These are phyloP conservation scores for Backusella liffmaniae DNA, from an alignment of 192 early-diverging fungal genomes.

Conservation along the genomic window DNA sequence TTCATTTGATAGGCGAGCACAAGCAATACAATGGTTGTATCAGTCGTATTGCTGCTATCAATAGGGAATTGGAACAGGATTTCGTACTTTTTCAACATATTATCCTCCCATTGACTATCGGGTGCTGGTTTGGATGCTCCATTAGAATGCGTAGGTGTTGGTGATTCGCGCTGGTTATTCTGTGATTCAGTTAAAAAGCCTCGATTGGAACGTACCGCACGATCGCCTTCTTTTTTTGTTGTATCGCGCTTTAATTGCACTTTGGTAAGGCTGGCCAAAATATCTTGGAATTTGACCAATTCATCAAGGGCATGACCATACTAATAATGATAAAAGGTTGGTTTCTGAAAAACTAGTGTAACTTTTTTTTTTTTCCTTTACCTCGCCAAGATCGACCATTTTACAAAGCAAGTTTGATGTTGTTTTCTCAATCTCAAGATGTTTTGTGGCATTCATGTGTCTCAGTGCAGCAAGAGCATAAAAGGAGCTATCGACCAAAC, in stretches of 20 bases:
- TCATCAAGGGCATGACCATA: slow-evolving; percentile 47
- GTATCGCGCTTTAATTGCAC: slow-evolving; percentile 5
- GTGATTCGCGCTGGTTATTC: not conserved
- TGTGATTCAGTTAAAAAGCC: not conserved
- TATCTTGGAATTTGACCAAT: slow-evolving; percentile 34
- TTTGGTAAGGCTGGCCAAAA: slow-evolving; percentile 33
- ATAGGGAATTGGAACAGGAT: slow-evolving; percentile 27
- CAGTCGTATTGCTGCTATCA: slow-evolving; percentile 13
- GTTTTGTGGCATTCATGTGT: slow-evolving; percentile 33
- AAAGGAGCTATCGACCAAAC: slow-evolving; percentile 34
- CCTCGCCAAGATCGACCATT: slow-evolving; percentile 50
- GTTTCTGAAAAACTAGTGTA: not conserved
- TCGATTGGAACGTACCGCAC: not conserved
- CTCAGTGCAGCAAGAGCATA: slow-evolving; percentile 32
- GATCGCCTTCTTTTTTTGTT: not conserved
- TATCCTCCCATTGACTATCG: slow-evolving; percentile 9
- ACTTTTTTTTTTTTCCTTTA: slow-evolving; percentile 14
- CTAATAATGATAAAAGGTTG: slow-evolving; percentile 29
- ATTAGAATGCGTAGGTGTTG: not conserved
- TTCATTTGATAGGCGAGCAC: slow-evolving; percentile 41
- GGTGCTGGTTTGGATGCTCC: not conserved
- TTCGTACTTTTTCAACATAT: slow-evolving; percentile 20
- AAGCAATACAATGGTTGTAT: slow-evolving; percentile 23
- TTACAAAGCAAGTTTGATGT: slow-evolving; percentile 51
- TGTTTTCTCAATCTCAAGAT: slow-evolving; percentile 52